phyloP scores from a whole-genome alignment of 2,329 filamentous ascomycete genomes.

The Metarhizium robertsii region DNA sequence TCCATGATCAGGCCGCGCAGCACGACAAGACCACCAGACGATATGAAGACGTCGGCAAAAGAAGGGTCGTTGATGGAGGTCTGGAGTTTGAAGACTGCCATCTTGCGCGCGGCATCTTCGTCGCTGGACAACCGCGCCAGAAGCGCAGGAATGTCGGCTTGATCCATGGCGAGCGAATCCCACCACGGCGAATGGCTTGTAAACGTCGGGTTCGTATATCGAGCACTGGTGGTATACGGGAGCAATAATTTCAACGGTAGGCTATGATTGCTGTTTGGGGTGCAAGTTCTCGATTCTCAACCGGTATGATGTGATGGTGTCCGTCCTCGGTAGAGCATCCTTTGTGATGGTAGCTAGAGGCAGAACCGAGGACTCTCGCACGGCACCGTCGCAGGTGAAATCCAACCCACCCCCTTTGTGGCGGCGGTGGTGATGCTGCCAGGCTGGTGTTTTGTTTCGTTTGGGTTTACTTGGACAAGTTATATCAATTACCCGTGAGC shows the following conservation, averaged over 20 bases:
- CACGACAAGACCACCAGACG: constrained; percentile 73
- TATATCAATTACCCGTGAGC: too few relatives aligned
- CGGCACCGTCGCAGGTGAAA: neutral
- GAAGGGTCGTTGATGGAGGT: constrained; percentile 89
- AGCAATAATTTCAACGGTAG: neutral
- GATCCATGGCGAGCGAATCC: constrained; percentile 40
- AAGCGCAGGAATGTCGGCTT: constrained; percentile 57
- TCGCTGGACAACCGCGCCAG: constrained; percentile 56
- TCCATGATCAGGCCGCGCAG: constrained; percentile 76
- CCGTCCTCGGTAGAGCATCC: neutral
- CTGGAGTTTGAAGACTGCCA: constrained; percentile 98
- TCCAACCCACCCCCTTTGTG: neutral
- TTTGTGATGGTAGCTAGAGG: neutral
- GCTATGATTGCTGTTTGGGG: neutral
- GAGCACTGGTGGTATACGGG: neutral
- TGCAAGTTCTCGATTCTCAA: neutral
- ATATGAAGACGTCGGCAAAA: constrained; percentile 94
- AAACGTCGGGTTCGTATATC: neutral
- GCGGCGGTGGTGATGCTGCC: neutral
- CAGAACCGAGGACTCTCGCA: neutral
- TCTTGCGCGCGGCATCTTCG: constrained; percentile 89
- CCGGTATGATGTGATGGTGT: neutral
- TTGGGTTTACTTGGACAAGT: too few relatives aligned
- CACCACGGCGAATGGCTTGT: neutral
- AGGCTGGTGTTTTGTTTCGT: neutral